Conservation (phyloP, 306 rosid species). For the Dryas drummondii region DNA sequence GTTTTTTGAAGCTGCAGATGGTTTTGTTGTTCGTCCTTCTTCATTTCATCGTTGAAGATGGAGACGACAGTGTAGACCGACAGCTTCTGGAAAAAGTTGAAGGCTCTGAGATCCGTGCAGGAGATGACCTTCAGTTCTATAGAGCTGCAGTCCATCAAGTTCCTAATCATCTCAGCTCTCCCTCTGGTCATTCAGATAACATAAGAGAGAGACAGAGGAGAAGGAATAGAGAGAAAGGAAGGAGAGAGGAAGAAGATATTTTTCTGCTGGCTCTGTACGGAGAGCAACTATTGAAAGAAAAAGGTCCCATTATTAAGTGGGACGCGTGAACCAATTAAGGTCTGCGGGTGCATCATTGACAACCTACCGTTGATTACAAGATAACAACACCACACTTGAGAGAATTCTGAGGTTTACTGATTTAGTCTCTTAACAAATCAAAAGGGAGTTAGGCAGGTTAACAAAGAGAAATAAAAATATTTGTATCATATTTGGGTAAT, state of each 20-base stretch:
- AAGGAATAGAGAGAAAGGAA: background rate
- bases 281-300: background rate
- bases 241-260: background rate
- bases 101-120: slow-evolving; percentile 35
- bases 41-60: slow-evolving; percentile 34
- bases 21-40: slow-evolving; percentile 18
- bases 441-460: no score
- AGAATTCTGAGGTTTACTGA: background rate
- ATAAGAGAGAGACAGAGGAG: background rate
- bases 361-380: background rate
- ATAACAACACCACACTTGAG: background rate
- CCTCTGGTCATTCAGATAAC: background rate
- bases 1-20: slow-evolving; percentile 32
- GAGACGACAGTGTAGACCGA: slow-evolving; percentile 39
- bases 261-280: background rate
- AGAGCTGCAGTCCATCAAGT: slow-evolving; percentile 29
- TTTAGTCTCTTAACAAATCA: background rate
- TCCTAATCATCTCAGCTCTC: slow-evolving; percentile 1
- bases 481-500: no score
- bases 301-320: background rate
- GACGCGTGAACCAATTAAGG: background rate
- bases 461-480: no score
- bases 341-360: slow-evolving; percentile 1
- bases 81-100: slow-evolving; percentile 65
- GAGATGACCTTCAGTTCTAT: slow-evolving; percentile 49